These are phyloP conservation scores for Kluyveromyces aestuarii DNA, from an alignment of 805 yeast genomes.

Conservation along the genomic window DNA sequence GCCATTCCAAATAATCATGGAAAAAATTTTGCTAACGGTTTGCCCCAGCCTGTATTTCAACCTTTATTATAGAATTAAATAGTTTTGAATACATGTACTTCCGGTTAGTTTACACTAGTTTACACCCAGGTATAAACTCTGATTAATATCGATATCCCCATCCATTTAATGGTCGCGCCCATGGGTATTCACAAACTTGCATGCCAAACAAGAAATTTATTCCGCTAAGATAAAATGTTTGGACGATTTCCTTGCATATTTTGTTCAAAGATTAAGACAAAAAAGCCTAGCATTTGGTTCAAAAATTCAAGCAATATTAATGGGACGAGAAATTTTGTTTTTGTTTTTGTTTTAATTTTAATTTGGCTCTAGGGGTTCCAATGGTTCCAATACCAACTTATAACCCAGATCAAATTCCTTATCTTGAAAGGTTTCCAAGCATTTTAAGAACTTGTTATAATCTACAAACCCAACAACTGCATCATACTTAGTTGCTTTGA, in stretches of 20 bases:
- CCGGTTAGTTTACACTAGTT: neutral
- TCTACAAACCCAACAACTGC: slow-evolving; percentile 29
- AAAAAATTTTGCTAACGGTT: slow-evolving; percentile 18
- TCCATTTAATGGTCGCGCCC: no score
- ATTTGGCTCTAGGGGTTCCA: neutral
- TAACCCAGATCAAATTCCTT: slow-evolving; percentile 26
- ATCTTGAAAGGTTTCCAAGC: slow-evolving; percentile 17
- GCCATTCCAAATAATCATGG: slow-evolving; percentile 6
- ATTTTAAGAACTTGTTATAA: slow-evolving; percentile 19
- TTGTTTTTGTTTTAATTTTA: neutral
- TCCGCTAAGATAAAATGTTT: neutral
- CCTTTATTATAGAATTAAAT: slow-evolving; percentile 13
- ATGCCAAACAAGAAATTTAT: neutral
- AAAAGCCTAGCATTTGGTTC: no score
- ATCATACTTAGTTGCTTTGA: slow-evolving; percentile 20
- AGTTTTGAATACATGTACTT: neutral
- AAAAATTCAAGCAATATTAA: no score
- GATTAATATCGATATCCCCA: no score
- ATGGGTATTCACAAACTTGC: no score
- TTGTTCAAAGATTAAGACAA: no score
- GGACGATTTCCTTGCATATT: neutral
- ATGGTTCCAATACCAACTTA: slow-evolving; percentile 6
- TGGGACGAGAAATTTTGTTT: neutral
- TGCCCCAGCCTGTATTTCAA: slow-evolving; percentile 27
- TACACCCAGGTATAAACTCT: no score